These are phyloP conservation scores for Nakaseomyces glabratus DNA, from an alignment of 1,139 yeast genomes.

Conservation along the genomic window DNA sequence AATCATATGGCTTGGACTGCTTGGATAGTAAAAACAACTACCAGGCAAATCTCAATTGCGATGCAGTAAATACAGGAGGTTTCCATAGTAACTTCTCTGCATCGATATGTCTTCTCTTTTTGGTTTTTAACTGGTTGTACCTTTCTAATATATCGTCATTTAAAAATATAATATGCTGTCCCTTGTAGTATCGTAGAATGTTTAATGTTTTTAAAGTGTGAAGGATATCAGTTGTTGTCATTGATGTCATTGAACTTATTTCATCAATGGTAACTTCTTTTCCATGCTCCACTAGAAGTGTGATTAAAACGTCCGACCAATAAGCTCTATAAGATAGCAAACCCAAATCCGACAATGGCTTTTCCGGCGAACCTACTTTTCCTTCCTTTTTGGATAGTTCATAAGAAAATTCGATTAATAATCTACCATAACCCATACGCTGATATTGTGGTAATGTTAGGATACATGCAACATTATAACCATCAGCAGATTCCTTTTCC, in stretches of 20 bases:
- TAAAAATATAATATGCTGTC: conserved; percentile 87
- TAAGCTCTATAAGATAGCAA: conserved; percentile 85
- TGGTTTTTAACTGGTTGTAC: conserved; percentile 64
- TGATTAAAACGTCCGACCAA: conserved; percentile 89
- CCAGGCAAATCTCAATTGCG: conserved; percentile 94
- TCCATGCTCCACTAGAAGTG: conserved; percentile 56
- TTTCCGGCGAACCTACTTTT: conserved; percentile 93
- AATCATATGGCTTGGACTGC: too few relatives aligned
- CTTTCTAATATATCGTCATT: conserved; percentile 75
- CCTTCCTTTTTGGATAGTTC: conserved; percentile 80
- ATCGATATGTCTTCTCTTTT: conserved; percentile 71
- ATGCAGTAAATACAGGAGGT: conserved; percentile 94
- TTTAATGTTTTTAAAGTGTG: conserved; percentile 89
- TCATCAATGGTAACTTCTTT: conserved; percentile 86
- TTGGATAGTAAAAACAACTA: too few relatives aligned
- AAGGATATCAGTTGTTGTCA: conserved; percentile 93
- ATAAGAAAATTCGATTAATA: conserved; percentile 86
- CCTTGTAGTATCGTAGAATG: conserved; percentile 85
- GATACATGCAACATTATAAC: conserved; percentile 96
- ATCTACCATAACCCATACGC: conserved; percentile 85
- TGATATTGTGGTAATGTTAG: conserved; percentile 93
- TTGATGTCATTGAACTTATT: conserved; percentile 73
- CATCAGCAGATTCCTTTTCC: conserved; percentile 92
- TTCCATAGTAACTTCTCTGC: conserved; percentile 74
- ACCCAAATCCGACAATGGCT: conserved; percentile 92